A percentile compares a stretch with the other conserved stretches of the same genome.
phyloP scores from a whole-genome alignment of 139 green algal genomes.

The Pseudopediastrum boryanum region DNA sequence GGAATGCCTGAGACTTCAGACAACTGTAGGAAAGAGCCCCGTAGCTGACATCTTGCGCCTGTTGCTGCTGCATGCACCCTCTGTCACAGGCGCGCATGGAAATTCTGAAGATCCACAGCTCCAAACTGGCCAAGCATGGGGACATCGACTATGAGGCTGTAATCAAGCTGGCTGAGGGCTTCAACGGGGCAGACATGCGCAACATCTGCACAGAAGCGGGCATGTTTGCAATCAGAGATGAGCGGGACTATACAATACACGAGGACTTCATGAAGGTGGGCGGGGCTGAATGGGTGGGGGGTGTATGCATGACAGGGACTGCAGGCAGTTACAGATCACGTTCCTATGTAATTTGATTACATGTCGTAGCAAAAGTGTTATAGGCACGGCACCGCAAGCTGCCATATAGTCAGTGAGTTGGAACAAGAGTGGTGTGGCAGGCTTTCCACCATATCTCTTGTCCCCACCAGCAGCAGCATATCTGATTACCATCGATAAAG shows the following conservation, averaged over 20 bases:
- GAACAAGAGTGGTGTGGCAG: too few relatives aligned
- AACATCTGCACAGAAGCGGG: slow-evolving; percentile 94
- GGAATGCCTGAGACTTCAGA: too few relatives aligned
- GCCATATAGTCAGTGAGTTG: too few relatives aligned
- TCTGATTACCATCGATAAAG: too few relatives aligned
- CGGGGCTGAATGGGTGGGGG: background rate
- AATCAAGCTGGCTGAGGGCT: slow-evolving; percentile 95
- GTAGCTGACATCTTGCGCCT: background rate
- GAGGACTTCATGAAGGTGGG: slow-evolving; percentile 99
- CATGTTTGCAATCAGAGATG: slow-evolving; percentile 96
- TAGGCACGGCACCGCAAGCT: too few relatives aligned
- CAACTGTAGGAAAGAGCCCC: too few relatives aligned
- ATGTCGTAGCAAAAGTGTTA: too few relatives aligned
- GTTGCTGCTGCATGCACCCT: background rate
- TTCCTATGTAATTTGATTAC: too few relatives aligned
- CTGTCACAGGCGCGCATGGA: slow-evolving; percentile 82
- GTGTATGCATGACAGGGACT: background rate
- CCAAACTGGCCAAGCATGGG: slow-evolving; percentile 94
- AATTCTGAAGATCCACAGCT: slow-evolving; percentile 98
- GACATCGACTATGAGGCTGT: slow-evolving; percentile 99
- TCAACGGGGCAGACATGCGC: slow-evolving; percentile 98
- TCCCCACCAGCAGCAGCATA: too few relatives aligned
- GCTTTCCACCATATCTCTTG: too few relatives aligned
- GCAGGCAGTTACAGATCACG: too few relatives aligned
- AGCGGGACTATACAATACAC: slow-evolving; percentile 95